Percentiles rank a stretch among this genome's conserved stretches.
Evolutionary conservation across 2,329 filamentous ascomycete genomes (phyloP).

Genomic region (Colletotrichum cordylinicola): DNA sequence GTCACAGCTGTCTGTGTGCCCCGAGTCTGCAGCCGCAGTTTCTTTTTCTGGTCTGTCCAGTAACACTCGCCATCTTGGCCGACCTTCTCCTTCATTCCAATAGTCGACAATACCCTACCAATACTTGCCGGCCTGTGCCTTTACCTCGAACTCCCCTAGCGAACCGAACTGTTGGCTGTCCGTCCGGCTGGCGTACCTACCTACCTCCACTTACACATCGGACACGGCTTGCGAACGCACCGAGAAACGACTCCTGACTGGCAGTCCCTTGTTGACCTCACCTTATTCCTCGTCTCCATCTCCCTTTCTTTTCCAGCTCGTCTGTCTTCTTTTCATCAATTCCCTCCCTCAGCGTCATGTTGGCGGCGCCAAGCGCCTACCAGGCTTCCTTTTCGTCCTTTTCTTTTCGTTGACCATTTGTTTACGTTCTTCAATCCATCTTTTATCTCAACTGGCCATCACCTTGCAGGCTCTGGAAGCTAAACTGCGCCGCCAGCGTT

Average conservation of each 20-base stretch:
- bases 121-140: not conserved
- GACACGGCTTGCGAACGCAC: not conserved
- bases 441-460: not conserved
- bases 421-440: not conserved
- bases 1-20: slow-evolving; percentile 6
- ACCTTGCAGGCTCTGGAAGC: slow-evolving; percentile 3
- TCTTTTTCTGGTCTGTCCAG: slow-evolving; percentile 6
- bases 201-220: not conserved
- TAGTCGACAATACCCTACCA: not conserved
- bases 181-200: not conserved
- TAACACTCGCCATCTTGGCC: not conserved
- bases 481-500: not conserved
- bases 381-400: not conserved
- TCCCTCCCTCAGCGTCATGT: slow-evolving; percentile 5
- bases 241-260: not conserved
- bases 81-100: not conserved
- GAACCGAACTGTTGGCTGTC: not conserved
- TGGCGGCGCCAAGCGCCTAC: slow-evolving; percentile 4
- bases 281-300: not conserved
- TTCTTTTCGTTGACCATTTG: not conserved
- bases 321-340: not conserved
- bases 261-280: not conserved
- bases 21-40: not conserved
- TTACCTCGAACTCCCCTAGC: not conserved
- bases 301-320: not conserved